Percentiles rank a stretch among this genome's conserved stretches.
Evolutionary conservation across 192 early-diverging fungal genomes (phyloP).

Genomic region (Hyaloraphidium curvatum): DNA sequence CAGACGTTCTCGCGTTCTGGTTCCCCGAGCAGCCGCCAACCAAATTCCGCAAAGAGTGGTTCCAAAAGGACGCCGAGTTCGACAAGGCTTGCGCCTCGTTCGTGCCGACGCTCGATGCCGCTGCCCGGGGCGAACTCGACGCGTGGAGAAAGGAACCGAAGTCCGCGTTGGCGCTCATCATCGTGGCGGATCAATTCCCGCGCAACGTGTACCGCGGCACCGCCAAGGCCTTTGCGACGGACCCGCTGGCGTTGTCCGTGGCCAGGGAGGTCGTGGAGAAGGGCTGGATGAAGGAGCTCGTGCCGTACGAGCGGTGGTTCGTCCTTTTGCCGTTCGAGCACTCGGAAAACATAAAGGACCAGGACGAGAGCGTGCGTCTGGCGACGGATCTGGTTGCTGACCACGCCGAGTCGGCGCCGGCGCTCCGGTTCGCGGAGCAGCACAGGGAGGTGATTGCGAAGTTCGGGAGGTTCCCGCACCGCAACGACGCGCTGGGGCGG

Average conservation of each 20-base stretch:
- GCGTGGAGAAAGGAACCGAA: conserved; percentile 18
- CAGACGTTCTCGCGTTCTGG: too few species aligned
- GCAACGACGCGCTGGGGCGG: conserved; percentile 31
- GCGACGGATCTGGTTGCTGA: conserved; percentile 22
- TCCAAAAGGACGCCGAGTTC: conserved; percentile 11
- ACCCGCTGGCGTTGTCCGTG: conserved; percentile 26
- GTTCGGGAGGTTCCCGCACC: conserved; percentile 41
- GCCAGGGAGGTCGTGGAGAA: conserved; percentile 24
- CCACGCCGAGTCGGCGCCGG: conserved; percentile 17
- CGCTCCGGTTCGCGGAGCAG: conserved; percentile 22
- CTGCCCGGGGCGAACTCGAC: conserved; percentile 12
- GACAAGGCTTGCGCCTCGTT: conserved; percentile 17
- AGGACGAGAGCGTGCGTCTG: conserved; percentile 28
- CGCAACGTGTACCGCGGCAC: conserved; percentile 39
- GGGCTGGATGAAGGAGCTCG: conserved; percentile 24
- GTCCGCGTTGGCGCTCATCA: conserved; percentile 21
- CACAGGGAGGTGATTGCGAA: conserved; percentile 29
- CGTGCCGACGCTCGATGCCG: too few species aligned
- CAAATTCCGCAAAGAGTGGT: conserved; percentile 26
- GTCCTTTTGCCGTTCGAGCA: conserved; percentile 44
- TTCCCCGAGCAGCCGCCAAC: conserved; percentile 27
- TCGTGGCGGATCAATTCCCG: conserved; percentile 41
- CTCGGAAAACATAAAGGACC: conserved; percentile 35
- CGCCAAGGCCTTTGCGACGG: conserved; percentile 29
- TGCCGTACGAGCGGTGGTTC: conserved; percentile 26